These are phyloP conservation scores for Aspergillus cristatus DNA, from an alignment of 495 filamentous ascomycete species.

Conservation along the genomic window DNA sequence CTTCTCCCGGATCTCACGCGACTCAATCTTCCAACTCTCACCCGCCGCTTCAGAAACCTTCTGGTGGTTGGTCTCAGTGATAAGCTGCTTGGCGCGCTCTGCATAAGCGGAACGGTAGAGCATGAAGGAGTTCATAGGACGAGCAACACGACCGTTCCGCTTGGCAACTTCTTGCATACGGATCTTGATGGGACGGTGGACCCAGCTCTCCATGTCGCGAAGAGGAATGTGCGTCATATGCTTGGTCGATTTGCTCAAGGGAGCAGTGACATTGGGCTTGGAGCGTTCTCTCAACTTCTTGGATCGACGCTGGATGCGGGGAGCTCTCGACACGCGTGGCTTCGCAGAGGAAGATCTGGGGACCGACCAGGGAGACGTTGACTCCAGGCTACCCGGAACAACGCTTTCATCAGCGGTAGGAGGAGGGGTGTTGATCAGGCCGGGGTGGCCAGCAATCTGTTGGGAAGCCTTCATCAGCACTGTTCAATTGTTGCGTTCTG, in stretches of 20 bases:
- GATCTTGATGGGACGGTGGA: constrained; percentile 57
- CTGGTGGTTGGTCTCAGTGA: constrained; percentile 87
- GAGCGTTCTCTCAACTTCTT: constrained; percentile 3
- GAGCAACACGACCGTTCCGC: constrained; percentile 71
- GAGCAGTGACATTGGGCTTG: constrained; percentile 24
- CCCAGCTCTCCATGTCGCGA: constrained; percentile 74
- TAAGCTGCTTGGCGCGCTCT: constrained; percentile 74
- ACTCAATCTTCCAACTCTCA: constrained; percentile 76
- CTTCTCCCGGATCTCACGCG: constrained; percentile 57
- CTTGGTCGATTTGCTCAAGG: constrained; percentile 71
- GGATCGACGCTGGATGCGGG: constrained; percentile 6
- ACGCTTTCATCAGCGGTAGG: constrained; percentile 12
- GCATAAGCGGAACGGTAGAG: constrained; percentile 91
- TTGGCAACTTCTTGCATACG: constrained; percentile 59
- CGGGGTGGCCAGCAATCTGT: not conserved
- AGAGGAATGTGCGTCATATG: constrained; percentile 53
- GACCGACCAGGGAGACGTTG: constrained; percentile 7
- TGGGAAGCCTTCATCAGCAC: no score
- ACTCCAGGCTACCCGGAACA: constrained; percentile 5
- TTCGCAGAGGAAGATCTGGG: constrained; percentile 1
- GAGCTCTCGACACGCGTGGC: constrained; percentile 2
- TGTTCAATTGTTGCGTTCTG: no score
- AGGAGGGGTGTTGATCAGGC: constrained; percentile 20
- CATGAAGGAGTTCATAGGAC: constrained; percentile 99
- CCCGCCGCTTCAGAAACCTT: constrained; percentile 80